phyloP scores from a whole-genome alignment of 2,329 filamentous ascomycete genomes.

The Xylaria sp. region DNA sequence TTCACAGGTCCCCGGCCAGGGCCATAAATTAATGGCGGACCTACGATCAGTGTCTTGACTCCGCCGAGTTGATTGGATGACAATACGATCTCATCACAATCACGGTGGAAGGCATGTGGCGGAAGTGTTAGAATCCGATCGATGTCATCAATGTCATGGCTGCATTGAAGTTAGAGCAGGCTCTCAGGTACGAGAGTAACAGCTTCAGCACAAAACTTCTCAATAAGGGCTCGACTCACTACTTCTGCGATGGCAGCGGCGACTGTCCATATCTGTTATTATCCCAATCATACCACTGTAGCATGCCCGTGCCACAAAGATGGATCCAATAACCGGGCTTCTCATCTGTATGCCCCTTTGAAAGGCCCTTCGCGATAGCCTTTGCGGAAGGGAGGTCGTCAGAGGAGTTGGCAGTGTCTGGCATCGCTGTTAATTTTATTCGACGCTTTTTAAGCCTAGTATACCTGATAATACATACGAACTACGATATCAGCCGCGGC shows the following conservation, averaged over 20 bases:
- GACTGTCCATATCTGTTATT: constrained; percentile 56
- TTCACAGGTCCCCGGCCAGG: constrained; percentile 60
- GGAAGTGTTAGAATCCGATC: constrained; percentile 65
- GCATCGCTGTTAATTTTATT: background rate
- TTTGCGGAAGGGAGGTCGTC: constrained; percentile 56
- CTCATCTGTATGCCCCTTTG: constrained; percentile 54
- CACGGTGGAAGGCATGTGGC: constrained; percentile 67
- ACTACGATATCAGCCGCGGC: constrained; percentile 61
- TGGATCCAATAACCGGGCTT: constrained; percentile 61
- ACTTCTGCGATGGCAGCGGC: constrained; percentile 57
- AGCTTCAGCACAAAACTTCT: background rate
- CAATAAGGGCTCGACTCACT: constrained; percentile 43
- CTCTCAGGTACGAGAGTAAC: background rate
- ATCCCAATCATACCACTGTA: constrained; percentile 57
- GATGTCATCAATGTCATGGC: constrained; percentile 67
- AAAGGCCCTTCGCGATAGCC: constrained; percentile 59
- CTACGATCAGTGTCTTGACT: constrained; percentile 58
- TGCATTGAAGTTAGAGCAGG: constrained; percentile 10
- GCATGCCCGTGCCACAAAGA: constrained; percentile 60
- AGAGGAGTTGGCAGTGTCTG: constrained; percentile 61
- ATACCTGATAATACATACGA: constrained; percentile 50
- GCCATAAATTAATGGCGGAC: constrained; percentile 64
- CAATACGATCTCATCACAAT: constrained; percentile 75
- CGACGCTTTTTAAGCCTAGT: background rate
- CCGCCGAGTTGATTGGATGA: constrained; percentile 49